These are phyloP conservation scores for Gastrolobium villosum DNA, from an alignment of 306 rosid species.

Conservation along the genomic window DNA sequence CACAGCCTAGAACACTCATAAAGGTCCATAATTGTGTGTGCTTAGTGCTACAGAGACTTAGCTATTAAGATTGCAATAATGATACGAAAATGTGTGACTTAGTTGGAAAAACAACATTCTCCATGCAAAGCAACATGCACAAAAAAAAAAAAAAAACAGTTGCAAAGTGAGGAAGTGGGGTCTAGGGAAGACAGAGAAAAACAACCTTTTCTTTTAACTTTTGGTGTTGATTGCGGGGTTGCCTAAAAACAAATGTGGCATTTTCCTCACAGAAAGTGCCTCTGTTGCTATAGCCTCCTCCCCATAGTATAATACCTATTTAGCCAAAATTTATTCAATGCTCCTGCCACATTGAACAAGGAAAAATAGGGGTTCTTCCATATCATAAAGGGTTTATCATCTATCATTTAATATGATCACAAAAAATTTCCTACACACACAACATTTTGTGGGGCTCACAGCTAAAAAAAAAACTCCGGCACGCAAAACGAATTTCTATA, in stretches of 20 bases:
- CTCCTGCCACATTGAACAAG: background rate
- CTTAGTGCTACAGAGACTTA: constrained; percentile 59
- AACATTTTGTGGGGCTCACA: too few relatives aligned
- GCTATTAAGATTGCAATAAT: constrained; percentile 66
- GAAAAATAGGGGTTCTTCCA: background rate
- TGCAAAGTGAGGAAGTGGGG: constrained; percentile 42
- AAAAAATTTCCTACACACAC: too few relatives aligned
- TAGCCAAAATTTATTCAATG: constrained; percentile 1
- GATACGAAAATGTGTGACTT: constrained; percentile 41
- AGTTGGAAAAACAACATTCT: constrained; percentile 37
- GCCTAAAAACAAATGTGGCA: background rate
- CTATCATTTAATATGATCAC: too few relatives aligned
- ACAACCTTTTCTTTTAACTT: constrained; percentile 47
- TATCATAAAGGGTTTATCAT: background rate
- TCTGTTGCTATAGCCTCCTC: background rate
- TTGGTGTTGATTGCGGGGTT: constrained; percentile 34
- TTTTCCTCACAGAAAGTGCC: background rate
- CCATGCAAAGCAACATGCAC: constrained; percentile 34
- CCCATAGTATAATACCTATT: background rate
- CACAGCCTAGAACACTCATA: constrained; percentile 71
- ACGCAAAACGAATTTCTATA: too few relatives aligned
- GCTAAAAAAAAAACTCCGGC: too few relatives aligned
- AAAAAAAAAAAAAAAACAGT: background rate
- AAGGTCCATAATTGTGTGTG: constrained; percentile 43
- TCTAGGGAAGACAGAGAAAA: background rate